Conservation (phyloP, 257 asterid genomes). For the Parsonsia alboflavescens region DNA sequence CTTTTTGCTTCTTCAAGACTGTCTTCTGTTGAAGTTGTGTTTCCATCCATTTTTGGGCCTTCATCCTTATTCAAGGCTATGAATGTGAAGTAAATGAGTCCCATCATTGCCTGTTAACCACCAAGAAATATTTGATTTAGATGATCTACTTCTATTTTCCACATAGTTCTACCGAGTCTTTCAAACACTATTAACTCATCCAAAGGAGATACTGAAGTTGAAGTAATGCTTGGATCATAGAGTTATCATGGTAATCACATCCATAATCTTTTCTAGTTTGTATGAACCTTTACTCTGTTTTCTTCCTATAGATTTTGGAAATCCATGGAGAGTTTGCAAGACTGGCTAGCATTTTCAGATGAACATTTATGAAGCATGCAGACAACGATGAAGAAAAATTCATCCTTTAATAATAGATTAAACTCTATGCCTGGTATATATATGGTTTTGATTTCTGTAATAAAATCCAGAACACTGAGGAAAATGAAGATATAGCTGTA, state of each 20-base stretch:
- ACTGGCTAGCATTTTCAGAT: no score
- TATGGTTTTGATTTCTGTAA: background rate
- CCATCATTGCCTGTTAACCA: conserved; percentile 77
- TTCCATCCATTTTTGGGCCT: conserved; percentile 55
- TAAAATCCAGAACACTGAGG: background rate
- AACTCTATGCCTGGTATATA: background rate
- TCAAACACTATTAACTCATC: background rate
- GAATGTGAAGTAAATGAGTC: conserved; percentile 70
- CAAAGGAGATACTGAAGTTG: background rate
- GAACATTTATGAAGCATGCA: no score
- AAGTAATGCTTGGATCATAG: background rate
- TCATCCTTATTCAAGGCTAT: conserved; percentile 86
- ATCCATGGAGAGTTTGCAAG: background rate
- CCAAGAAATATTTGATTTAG: background rate
- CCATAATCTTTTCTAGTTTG: background rate
- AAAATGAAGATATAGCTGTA: background rate
- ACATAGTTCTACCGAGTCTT: background rate
- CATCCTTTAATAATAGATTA: background rate
- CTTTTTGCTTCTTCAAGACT: conserved; percentile 87
- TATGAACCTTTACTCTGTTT: background rate
- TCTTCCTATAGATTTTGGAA: background rate
- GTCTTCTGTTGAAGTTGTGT: conserved; percentile 58
- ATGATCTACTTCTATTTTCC: background rate
- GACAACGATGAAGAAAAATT: background rate
- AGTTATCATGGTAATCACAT: background rate